Evolutionary conservation across 2,329 filamentous ascomycete genomes (phyloP), one percentile per base, ranked within the genome.

Genomic region (Colletotrichum eremochloae): DNA sequence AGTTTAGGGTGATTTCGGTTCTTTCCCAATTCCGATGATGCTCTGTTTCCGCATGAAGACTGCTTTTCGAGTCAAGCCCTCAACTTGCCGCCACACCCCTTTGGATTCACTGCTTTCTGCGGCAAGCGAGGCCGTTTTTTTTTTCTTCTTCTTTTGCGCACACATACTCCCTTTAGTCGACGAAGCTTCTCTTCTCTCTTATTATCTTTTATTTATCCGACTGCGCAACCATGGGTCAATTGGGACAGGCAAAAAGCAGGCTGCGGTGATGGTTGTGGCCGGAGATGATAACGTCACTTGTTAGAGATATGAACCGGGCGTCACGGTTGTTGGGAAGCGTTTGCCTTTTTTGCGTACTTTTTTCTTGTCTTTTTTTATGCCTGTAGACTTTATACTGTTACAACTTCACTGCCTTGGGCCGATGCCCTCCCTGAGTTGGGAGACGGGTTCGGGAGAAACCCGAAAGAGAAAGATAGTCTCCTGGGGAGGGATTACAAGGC

Each of bases 131-230:
- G 46, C n/a, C 60, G 6, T 57, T 73, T 68, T 71, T 64, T 24
- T 24, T 24, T 67, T 71, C 58, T 69, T 24, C 24, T 18, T 12
- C 24, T 40, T 40, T 40, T 67, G 52, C 70, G 62, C 66, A 69
- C 65, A 72, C 61, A 74, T 74, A 74, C 63, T 64, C 61, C 50
- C n/a, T 72, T 75, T 73, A 73, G 67, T 73, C 42, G 72, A 75
- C 56, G 72, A 74, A 56, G 57, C 50, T 48, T 62, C 52, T 56
- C 58, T 67, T 42, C 58, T 62, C 55, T 70, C 65, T 57, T 69
- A 63, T 61, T 36, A 44, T 67, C 42, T 42, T 42, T 63, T 74
- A 61, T 61, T 71, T 40, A 53, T 48, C 36, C 56, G 50, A 71
- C 67, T 63, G 63, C 67, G 70, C 70, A 71, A 73, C 31, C 61